These are phyloP conservation scores for Lentinula boryana DNA, from an alignment of 768 basidiomycete species.

Conservation along the genomic window DNA sequence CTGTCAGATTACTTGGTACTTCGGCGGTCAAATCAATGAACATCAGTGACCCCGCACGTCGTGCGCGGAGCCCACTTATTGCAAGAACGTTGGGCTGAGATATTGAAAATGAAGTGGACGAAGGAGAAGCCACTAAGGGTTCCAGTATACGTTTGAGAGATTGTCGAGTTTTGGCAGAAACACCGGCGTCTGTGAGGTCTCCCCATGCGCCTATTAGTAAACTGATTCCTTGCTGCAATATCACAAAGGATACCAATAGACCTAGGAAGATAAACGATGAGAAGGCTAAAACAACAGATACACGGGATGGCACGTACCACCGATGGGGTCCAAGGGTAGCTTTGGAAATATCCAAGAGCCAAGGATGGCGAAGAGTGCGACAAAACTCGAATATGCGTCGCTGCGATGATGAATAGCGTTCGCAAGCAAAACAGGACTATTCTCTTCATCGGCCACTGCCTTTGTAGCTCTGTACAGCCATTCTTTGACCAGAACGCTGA, in stretches of 20 bases:
- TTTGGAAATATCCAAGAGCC: conserved; percentile 83
- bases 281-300: conserved; percentile 3
- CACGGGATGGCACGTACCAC: conserved; percentile 47
- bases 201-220: conserved; percentile 66
- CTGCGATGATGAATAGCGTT: conserved; percentile 98
- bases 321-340: conserved; percentile 90
- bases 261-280: conserved; percentile 35
- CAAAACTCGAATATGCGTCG: conserved; percentile 89
- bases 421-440: conserved; percentile 87
- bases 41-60: conserved; percentile 74
- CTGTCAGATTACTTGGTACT: conserved; percentile 54
- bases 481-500: conserved; percentile 81
- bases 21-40: conserved; percentile 78
- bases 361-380: conserved; percentile 89
- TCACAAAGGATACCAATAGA: conserved; percentile 83
- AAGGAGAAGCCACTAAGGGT: conserved; percentile 39
- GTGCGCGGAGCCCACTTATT: conserved; percentile 58
- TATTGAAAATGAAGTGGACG: conserved; percentile 4
- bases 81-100: conserved; percentile 29
- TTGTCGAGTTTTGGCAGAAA: conserved; percentile 48
- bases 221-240: conserved; percentile 70
- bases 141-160: conserved; percentile 52
- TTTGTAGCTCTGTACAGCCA: conserved; percentile 89
- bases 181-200: conserved; percentile 82
- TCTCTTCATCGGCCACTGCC: conserved; percentile 85